phyloP scores from a whole-genome alignment of 495 filamentous ascomycete genomes.

The Podospora pseudoanserina region DNA sequence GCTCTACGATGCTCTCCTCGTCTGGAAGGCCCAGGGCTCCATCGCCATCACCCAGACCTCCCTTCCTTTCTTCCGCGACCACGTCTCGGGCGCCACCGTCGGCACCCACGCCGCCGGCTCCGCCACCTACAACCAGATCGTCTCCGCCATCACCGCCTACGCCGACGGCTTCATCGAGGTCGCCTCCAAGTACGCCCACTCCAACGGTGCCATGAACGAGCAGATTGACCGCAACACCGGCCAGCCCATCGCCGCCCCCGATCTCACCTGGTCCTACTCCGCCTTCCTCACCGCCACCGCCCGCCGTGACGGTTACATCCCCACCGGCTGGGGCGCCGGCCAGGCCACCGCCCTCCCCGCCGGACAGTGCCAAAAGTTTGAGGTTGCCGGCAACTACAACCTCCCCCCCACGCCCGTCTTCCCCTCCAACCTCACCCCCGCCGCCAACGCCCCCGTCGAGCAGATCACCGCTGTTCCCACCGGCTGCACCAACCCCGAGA shows the following conservation, averaged over 20 bases:
- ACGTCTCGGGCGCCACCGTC: conserved; percentile 44
- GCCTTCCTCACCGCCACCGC: conserved; percentile 58
- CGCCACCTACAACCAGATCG: conserved; percentile 48
- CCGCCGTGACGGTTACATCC: conserved; percentile 47
- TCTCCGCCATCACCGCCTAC: conserved; percentile 55
- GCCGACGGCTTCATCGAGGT: conserved; percentile 62
- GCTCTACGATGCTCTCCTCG: conserved; percentile 61
- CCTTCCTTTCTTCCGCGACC: conserved; percentile 56
- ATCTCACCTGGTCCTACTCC: conserved; percentile 68
- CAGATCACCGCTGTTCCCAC: conserved; percentile 28
- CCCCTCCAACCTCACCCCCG: conserved; percentile 52
- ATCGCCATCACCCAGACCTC: conserved; percentile 52
- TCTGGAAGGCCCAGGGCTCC: conserved; percentile 53
- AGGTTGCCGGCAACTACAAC: conserved; percentile 57
- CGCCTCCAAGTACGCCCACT: conserved; percentile 45
- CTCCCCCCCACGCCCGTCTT: conserved; percentile 52
- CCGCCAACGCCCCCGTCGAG: conserved; percentile 26
- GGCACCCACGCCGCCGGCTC: conserved; percentile 50
- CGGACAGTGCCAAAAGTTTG: conserved; percentile 46
- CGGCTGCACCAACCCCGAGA: conserved; percentile 41
- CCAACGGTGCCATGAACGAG: conserved; percentile 57
- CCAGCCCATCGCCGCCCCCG: conserved; percentile 50
- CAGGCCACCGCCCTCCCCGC: conserved; percentile 50
- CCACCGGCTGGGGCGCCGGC: conserved; percentile 50
- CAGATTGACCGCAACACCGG: conserved; percentile 56